Conservation (phyloP, 139 green algal genomes). For the Chlorella sp. region DNA sequence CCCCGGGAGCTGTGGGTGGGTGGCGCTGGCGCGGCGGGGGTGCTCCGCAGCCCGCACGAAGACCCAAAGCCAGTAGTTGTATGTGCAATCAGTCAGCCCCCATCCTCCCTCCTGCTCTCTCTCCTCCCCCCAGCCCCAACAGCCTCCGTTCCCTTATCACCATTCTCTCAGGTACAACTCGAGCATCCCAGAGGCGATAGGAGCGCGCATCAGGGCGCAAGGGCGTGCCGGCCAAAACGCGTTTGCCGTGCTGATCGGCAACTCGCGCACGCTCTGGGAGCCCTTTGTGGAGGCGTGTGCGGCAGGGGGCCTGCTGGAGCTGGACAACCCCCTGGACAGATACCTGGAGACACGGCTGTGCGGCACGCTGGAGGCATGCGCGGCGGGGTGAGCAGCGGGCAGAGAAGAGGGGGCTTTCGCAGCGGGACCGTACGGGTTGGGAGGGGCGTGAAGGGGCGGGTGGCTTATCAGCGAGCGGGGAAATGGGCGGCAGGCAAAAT, state of each 20-base stretch:
- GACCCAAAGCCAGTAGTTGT: no score
- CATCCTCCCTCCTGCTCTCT: neutral
- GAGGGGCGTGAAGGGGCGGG: neutral
- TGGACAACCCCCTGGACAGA: slow-evolving; percentile 43
- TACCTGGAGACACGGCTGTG: slow-evolving; percentile 40
- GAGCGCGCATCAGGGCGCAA: slow-evolving; percentile 13
- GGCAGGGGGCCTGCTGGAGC: slow-evolving; percentile 19
- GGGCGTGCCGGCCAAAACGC: slow-evolving; percentile 21
- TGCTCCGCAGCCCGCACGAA: no score
- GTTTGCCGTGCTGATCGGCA: slow-evolving; percentile 49
- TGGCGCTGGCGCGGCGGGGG: no score
- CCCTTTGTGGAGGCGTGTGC: slow-evolving; percentile 39
- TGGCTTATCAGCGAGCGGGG: neutral
- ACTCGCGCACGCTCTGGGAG: slow-evolving; percentile 50
- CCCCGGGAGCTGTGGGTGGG: no score
- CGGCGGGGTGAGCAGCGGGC: neutral
- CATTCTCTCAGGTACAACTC: slow-evolving; percentile 40
- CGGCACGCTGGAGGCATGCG: neutral
- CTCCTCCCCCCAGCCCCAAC: neutral
- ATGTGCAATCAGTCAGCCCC: no score
- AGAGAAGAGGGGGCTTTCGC: neutral
- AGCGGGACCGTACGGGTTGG: no score
- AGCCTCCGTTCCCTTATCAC: neutral
- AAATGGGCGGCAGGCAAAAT: no score
- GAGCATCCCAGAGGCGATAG: slow-evolving; percentile 16